phyloP scores from a whole-genome alignment of 2,329 filamentous ascomycete genomes.

The Chalaropsis ovoidea region DNA sequence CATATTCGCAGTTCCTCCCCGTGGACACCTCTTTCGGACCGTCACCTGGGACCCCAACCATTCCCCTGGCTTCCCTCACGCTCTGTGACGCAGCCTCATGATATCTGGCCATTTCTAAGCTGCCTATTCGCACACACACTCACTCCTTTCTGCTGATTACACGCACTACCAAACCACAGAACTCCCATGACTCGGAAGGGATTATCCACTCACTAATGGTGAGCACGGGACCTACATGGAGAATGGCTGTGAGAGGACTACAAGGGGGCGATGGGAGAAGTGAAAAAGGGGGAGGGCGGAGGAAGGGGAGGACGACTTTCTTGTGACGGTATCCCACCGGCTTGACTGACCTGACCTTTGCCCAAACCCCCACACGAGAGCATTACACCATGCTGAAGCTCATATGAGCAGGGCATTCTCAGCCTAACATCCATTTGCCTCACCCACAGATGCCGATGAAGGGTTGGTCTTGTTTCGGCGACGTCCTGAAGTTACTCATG shows the following conservation, averaged over 20 bases:
- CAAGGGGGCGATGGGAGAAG: neutral
- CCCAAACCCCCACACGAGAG: neutral
- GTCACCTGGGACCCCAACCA: neutral
- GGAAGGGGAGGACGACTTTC: neutral
- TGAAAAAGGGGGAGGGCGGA: neutral
- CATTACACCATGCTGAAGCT: neutral
- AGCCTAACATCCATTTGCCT: neutral
- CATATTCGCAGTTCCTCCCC: neutral
- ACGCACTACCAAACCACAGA: neutral
- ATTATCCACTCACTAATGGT: neutral
- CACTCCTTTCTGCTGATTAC: neutral
- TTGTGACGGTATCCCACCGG: neutral
- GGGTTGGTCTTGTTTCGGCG: neutral
- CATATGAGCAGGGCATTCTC: neutral
- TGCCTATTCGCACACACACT: neutral
- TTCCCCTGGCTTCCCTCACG: neutral
- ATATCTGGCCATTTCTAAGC: neutral
- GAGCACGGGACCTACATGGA: neutral
- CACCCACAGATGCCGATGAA: neutral
- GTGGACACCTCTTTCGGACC: neutral
- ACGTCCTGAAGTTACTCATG: neutral
- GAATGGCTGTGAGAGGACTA: neutral
- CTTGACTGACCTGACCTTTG: neutral
- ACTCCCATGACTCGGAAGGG: neutral
- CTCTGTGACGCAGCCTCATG: neutral